Evolutionary conservation across 768 basidiomycete genomes (phyloP), one percentile per base, ranked within the genome.

Genomic region (Paxillus rubicundulus): DNA sequence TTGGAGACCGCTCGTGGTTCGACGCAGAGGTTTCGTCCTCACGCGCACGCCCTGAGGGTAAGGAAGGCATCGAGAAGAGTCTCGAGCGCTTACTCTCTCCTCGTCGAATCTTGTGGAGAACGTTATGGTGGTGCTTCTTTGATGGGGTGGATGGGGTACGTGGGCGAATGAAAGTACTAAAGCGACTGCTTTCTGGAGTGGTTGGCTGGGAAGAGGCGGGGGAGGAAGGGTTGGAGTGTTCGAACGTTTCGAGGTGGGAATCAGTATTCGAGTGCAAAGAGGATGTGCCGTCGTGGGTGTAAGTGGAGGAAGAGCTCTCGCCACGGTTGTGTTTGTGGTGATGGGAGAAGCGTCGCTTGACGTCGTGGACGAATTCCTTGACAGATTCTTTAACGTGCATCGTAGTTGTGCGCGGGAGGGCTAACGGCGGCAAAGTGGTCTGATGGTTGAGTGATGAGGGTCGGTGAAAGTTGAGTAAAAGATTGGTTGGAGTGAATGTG

Each of bases 361-460:
- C 64, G 12, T 63, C 68, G 10, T 71, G 60, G 12, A 69, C 62
- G 20, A 69, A 59, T 0, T 60, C 66, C 21, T 61, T 66, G 39
- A 69, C 65, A 0, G 62, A 56, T 16, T 62, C 58, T 45, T 65
- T 66, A 60, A 68, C 64, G 24, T 70, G 67, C 70, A 71, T 69
- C 18, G 47, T 43, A 27, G 24, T 16, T 18, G 20, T 3, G 37
- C 16, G 37, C 12, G 32, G 17, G 10, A 2, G 3, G 30, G 33
- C n/a, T n/a, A 50, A 32, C 14, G 34, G 21, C 14, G 34, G 21
- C 20, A 17, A 12, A 12, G 7, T 20, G 12, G 20, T 28, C 3
- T 6, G 24, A 24, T 24, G 24, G 24, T 24, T 24, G 4, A 24
- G 24, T 24, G 24, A 24, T 34, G 10, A 47, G 9, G 10, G 33